Conservation (phyloP, 2,329 filamentous ascomycete species). For the Coniochaeta sp. region DNA sequence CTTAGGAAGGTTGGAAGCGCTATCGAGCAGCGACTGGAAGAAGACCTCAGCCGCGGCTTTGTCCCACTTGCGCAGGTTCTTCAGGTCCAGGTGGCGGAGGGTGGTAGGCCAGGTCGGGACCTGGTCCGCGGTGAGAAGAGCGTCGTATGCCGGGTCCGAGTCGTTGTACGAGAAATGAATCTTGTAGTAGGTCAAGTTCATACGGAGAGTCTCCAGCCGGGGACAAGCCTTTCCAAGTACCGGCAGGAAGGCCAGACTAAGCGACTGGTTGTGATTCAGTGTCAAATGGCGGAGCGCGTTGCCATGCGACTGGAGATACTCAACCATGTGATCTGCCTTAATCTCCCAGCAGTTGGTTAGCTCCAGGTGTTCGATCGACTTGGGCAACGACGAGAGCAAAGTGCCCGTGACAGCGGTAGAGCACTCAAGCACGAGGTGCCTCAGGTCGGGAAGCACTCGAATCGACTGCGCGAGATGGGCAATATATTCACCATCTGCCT, state of each 20-base stretch:
- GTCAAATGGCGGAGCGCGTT: conserved; percentile 58
- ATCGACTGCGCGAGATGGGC: conserved; percentile 38
- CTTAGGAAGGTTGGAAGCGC: conserved; percentile 56
- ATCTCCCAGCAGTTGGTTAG: conserved; percentile 76
- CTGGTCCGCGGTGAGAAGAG: conserved; percentile 56
- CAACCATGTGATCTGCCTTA: conserved; percentile 55
- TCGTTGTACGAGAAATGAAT: conserved; percentile 56
- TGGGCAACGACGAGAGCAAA: conserved; percentile 63
- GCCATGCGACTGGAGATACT: conserved; percentile 63
- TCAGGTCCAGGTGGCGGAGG: conserved; percentile 65
- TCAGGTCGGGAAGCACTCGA: conserved; percentile 52
- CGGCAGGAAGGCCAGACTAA: conserved; percentile 69
- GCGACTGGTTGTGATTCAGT: conserved; percentile 71
- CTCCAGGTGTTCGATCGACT: conserved; percentile 58
- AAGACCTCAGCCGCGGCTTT: conserved; percentile 66
- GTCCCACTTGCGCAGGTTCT: conserved; percentile 70
- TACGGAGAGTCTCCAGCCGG: conserved; percentile 59
- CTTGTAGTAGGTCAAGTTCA: conserved; percentile 78
- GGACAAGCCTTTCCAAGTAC: conserved; percentile 62
- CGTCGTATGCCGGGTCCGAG: conserved; percentile 66
- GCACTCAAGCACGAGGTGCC: conserved; percentile 65
- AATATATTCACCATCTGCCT: conserved; percentile 22
- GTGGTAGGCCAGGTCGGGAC: conserved; percentile 71
- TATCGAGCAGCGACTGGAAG: conserved; percentile 70
- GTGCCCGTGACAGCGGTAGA: conserved; percentile 64